Conservation (phyloP, 1,284 basidiomycete species). For the Ganoderma multipileum region DNA sequence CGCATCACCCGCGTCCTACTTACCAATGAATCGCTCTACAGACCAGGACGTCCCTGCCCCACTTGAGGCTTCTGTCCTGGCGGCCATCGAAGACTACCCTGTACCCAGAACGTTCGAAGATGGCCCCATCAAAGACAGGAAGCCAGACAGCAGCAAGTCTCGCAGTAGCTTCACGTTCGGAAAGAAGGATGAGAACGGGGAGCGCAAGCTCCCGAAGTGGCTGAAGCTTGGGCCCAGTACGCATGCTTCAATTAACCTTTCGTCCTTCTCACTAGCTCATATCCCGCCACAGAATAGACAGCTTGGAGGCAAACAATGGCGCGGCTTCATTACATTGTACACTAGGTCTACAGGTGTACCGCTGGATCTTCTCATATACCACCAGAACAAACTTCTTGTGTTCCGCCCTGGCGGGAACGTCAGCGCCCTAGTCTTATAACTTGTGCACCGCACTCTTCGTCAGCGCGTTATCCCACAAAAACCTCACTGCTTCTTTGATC, state of each 20-base stretch:
- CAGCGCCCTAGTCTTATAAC: neutral
- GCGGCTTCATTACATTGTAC: constrained; percentile 2
- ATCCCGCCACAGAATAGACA: neutral
- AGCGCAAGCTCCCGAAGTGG: constrained; percentile 79
- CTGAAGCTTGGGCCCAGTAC: constrained; percentile 57
- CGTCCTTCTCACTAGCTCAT: neutral
- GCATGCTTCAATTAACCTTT: constrained; percentile 6
- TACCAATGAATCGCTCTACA: constrained; percentile 13
- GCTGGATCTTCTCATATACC: constrained; percentile 1
- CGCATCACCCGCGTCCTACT: neutral
- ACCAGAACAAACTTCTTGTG: neutral
- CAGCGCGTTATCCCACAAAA: constrained; percentile 45
- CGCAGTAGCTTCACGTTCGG: constrained; percentile 15
- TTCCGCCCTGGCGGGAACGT: neutral
- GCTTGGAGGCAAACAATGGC: neutral
- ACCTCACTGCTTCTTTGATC: constrained; percentile 51
- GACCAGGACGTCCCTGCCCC: constrained; percentile 61
- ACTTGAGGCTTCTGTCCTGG: constrained; percentile 61
- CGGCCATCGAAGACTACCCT: constrained; percentile 69
- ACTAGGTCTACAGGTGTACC: constrained; percentile 4
- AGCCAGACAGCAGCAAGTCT: constrained; percentile 34
- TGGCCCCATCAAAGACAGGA: constrained; percentile 19
- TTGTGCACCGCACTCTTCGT: neutral
- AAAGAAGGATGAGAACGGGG: constrained; percentile 32
- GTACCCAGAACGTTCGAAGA: constrained; percentile 48